Evolutionary conservation across 768 basidiomycete species (phyloP), one percentile per base, ranked within the genome.

Genomic region (Cyathus striatus): DNA sequence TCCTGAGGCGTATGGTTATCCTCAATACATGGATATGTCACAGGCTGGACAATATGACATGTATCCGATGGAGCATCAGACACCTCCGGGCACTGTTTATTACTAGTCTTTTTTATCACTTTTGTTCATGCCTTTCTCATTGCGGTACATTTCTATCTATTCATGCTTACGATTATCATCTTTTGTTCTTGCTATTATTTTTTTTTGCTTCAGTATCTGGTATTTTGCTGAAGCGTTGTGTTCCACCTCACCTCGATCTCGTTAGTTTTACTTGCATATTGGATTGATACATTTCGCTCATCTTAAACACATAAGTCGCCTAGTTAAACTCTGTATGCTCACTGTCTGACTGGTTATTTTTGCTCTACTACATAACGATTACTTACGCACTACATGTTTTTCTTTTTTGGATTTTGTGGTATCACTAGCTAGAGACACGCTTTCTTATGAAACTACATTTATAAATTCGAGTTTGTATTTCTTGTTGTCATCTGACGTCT

Each of bases 1-100:
- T 59, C 81, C 82, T 18, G 81, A 83, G 40, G 70, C 75, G 47
- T 86, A 86, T 52, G 69, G 68, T 44, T 87, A 86, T 59, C 66
- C 75, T 46, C 75, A 69, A 33, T 86, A 84, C 64, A 65, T 83
- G 69, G 85, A 85, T 60, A 72, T 79, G 74, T 70, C 80, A 34
- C 81, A 81, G 50, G 61, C 68, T 49, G 73, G 76, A 58, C 76
- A 75, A 52, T 86, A 85, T 62, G 83, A 84, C 50, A 70, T 76
- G 73, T 85, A 84, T 62, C 67, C 73, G 43, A 59, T 71, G 56
- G 76, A 79, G 32, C 55, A 54, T 52, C 73, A 68, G 44, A 49
- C 65, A 38, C 66, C 67, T 36, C 68, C 76, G 58, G 72, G 73
- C 49, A 64, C 72, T 50, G 74, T 73, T 52, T 85, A 84, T 64